These are phyloP conservation scores for Rostrohypoxylon terebratum DNA, from an alignment of 495 filamentous ascomycete species.

Conservation along the genomic window DNA sequence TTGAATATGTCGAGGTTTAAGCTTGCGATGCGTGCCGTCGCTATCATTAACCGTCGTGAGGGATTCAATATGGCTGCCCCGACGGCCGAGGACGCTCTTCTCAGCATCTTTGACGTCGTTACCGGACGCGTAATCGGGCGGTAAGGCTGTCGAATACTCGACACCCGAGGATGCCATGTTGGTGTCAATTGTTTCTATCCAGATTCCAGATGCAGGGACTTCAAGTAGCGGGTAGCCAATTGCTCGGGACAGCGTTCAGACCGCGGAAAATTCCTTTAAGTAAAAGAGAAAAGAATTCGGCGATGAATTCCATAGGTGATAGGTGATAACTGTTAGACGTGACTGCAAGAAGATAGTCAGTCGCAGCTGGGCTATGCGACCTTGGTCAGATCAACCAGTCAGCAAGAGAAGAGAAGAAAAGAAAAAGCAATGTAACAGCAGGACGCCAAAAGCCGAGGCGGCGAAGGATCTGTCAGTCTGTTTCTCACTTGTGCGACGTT, in stretches of 20 bases:
- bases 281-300: constrained; percentile 59
- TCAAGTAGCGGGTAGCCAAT: constrained; percentile 24
- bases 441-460: constrained; percentile 21
- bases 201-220: background rate
- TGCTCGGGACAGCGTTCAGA: background rate
- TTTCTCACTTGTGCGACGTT: constrained; percentile 26
- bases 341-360: constrained; percentile 21
- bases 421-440: constrained; percentile 5
- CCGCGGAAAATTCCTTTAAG: constrained; percentile 49
- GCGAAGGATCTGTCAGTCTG: constrained; percentile 2
- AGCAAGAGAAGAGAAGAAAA: background rate
- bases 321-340: constrained; percentile 14
- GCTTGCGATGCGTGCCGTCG: constrained; percentile 54
- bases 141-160: constrained; percentile 28
- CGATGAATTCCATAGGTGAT: constrained; percentile 56
- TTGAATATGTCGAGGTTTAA: constrained; percentile 65
- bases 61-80: constrained; percentile 36
- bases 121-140: constrained; percentile 17
- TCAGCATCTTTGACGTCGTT: constrained; percentile 31
- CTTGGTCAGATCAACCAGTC: constrained; percentile 19
- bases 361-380: constrained; percentile 10
- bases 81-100: constrained; percentile 26
- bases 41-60: constrained; percentile 33
- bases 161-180: constrained; percentile 34
- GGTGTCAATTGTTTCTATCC: background rate